Evolutionary conservation across 768 basidiomycete species (phyloP).

Genomic region (Agrocybe chaxingu): DNA sequence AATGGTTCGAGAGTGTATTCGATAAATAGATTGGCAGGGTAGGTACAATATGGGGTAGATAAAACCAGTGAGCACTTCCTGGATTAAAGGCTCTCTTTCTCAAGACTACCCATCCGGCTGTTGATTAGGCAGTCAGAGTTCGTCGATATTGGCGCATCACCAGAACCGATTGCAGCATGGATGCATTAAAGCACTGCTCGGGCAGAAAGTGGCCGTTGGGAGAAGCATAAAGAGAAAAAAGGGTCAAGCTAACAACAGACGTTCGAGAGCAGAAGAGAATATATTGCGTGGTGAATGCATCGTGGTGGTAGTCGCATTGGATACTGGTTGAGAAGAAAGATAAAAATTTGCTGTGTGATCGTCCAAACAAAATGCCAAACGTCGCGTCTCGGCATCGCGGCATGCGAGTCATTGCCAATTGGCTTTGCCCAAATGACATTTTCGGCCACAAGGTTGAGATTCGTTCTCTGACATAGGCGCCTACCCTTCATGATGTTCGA

Average conservation of each 20-base stretch:
- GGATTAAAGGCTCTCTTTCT: slow-evolving; percentile 30
- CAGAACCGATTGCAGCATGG: slow-evolving; percentile 78
- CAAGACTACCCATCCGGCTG: slow-evolving; percentile 45
- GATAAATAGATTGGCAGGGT: not conserved
- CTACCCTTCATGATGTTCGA: no score
- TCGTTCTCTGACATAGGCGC: no score
- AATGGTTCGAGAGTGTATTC: no score
- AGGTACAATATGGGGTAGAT: slow-evolving; percentile 25
- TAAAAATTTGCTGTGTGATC: not conserved
- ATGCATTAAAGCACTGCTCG: slow-evolving; percentile 58
- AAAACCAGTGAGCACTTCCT: slow-evolving; percentile 30
- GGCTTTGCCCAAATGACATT: not conserved
- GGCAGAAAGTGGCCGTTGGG: slow-evolving; percentile 68
- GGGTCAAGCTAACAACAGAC: not conserved
- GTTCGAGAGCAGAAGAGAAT: not conserved
- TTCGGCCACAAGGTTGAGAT: no score
- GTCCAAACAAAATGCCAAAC: slow-evolving; percentile 19
- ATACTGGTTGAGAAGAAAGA: not conserved
- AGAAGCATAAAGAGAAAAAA: not conserved
- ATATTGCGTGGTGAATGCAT: not conserved
- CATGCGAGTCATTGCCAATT: not conserved
- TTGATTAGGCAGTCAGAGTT: slow-evolving; percentile 51
- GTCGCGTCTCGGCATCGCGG: slow-evolving; percentile 14
- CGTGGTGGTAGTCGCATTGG: not conserved
- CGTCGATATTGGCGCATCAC: slow-evolving; percentile 65